Evolutionary conservation across 108 stramenopile genomes (phyloP).

Genomic region (Nitzschia palea): DNA sequence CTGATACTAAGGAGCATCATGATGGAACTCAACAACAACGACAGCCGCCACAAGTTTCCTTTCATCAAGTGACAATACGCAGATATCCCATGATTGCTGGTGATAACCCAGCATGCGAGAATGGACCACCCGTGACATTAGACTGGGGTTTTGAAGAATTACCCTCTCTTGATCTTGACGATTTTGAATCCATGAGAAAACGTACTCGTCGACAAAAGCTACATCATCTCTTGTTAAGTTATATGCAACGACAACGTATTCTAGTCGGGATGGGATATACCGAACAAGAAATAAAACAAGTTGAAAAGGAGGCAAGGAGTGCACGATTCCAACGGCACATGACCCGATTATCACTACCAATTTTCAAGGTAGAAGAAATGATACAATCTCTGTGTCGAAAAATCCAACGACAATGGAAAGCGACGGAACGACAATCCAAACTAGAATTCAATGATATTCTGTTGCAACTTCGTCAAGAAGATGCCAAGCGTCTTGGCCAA

Average conservation of each 20-base stretch:
- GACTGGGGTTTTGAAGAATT: conserved; percentile 23
- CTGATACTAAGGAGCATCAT: too few relatives aligned
- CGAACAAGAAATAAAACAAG: conserved; percentile 6
- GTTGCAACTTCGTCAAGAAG: not conserved
- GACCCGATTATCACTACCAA: not conserved
- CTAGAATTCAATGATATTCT: not conserved
- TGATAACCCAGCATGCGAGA: conserved; percentile 72
- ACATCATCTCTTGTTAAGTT: conserved; percentile 23
- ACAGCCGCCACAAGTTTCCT: conserved; percentile 1
- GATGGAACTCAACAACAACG: too few relatives aligned
- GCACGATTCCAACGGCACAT: not conserved
- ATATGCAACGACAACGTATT: conserved; percentile 23
- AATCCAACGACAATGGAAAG: not conserved
- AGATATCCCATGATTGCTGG: conserved; percentile 39
- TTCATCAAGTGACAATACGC: conserved; percentile 18
- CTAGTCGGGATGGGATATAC: conserved; percentile 21
- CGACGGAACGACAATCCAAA: not conserved
- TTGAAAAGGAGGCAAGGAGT: not conserved
- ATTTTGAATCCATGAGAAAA: conserved; percentile 6
- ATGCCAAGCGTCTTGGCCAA: not conserved
- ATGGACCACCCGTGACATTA: conserved; percentile 51
- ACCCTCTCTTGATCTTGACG: conserved; percentile 2
- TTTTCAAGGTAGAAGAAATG: not conserved
- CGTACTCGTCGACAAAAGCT: conserved; percentile 12
- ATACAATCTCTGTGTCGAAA: not conserved